These are phyloP conservation scores for Coemansia guatemalensis DNA, from an alignment of 192 early-diverging fungal species.

Conservation along the genomic window DNA sequence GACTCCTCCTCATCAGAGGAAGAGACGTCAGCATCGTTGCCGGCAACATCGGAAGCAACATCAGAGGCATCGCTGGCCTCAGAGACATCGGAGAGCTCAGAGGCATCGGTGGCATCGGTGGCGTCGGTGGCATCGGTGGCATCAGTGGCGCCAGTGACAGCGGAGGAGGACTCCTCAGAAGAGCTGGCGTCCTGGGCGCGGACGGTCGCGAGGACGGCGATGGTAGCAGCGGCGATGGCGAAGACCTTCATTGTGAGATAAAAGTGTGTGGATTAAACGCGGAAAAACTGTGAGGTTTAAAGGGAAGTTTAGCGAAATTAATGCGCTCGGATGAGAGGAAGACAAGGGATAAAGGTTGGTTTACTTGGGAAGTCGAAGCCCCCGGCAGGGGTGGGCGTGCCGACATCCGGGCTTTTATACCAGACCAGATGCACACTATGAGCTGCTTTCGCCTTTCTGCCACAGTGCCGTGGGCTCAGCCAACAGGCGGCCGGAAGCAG, in stretches of 20 bases:
- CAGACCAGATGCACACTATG: too few relatives aligned
- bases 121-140: slow-evolving; percentile 20
- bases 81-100: not conserved
- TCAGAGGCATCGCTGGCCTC: not conserved
- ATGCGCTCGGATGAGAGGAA: not conserved
- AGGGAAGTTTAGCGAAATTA: slow-evolving; percentile 1
- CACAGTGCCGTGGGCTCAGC: too few relatives aligned
- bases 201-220: slow-evolving; percentile 31
- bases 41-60: too few relatives aligned
- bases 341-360: not conserved
- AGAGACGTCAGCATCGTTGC: slow-evolving; percentile 1
- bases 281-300: not conserved
- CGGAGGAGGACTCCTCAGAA: slow-evolving; percentile 8
- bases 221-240: slow-evolving; percentile 25
- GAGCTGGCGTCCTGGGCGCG: slow-evolving; percentile 18
- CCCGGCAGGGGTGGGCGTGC: too few relatives aligned
- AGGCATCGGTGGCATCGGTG: not conserved
- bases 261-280: slow-evolving; percentile 3
- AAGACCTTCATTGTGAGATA: slow-evolving; percentile 42
- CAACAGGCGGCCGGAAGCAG: too few relatives aligned
- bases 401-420: too few relatives aligned
- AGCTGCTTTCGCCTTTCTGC: too few relatives aligned
- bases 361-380: too few relatives aligned
- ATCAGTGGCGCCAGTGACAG: not conserved
- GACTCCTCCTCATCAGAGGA: slow-evolving; percentile 11